Base-by-base conservation (phyloP, 495 filamentous ascomycete species). In the Annulohypoxylon bovei region DNA sequence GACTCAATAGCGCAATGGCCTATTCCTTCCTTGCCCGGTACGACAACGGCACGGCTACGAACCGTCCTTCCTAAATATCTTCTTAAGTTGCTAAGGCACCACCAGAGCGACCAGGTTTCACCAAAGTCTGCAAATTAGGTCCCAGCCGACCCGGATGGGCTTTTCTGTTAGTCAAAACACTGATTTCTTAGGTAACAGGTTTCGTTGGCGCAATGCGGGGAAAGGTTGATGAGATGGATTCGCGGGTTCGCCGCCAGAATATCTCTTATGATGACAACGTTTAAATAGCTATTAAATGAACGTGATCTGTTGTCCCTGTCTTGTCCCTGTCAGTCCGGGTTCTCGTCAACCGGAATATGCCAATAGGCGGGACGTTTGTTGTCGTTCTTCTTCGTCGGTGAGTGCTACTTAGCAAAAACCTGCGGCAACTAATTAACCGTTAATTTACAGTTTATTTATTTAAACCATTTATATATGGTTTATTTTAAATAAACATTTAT, bases 121-220 rank as follows among this genome's bases (percentile, higher is more conserved):
- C 55, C 67, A 60, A 53, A 44, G 28, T 42, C 57, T 63, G 70
- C 55, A 59, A 58, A 63, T 28, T 50, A 47, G 22, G 59, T 11
- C 37, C 54, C 58, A 59, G 67, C 39, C 3, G 37, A 58, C 61
- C 58, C 37, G 59, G 62, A 69, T 69, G 65, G 65, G 67, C 23
- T 79, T 81, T 84, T 82, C 76, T 83, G 79, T 85, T 85, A 85
- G 83, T 85, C 83, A 85, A 82, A 57, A 64, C 62, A 59, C 35
- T 63, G 65, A 70, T 59, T 58, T 79, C 71, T 84, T 85, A 84
- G 82, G 83, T 84, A 84, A 85, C 67, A 77, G 63, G 69, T 81
- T 80, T 73, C 59, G 65, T 62, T 76, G 70, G 67, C 72, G 75
- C 77, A 72, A 78, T 81, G 82, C 80, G 82, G 82, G 82, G 81